Evolutionary conservation across 768 basidiomycete species (phyloP).

Genomic region (Pleurotus eryngii): DNA sequence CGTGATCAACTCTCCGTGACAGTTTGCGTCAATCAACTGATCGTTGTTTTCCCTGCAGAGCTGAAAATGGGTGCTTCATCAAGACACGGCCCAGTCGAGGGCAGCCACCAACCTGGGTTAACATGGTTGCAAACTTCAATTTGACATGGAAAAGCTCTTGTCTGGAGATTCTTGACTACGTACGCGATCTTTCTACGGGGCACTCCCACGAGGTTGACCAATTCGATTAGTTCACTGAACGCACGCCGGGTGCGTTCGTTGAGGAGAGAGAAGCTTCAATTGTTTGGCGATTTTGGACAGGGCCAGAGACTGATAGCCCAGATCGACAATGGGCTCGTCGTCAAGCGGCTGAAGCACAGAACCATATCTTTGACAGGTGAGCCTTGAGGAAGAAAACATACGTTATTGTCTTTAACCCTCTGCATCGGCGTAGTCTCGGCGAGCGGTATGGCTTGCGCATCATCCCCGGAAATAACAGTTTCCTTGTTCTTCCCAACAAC

Average conservation of each 20-base stretch:
- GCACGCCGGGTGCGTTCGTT: slow-evolving; percentile 82
- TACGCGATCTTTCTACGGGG: slow-evolving; percentile 22
- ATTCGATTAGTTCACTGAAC: slow-evolving; percentile 72
- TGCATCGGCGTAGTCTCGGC: slow-evolving; percentile 49
- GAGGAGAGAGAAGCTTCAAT: slow-evolving; percentile 82
- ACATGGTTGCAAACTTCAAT: slow-evolving; percentile 77
- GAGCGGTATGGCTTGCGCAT: slow-evolving; percentile 82
- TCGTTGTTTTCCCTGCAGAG: slow-evolving; percentile 35
- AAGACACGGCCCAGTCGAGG: slow-evolving; percentile 40
- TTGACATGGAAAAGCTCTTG: slow-evolving; percentile 79
- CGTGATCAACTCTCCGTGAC: slow-evolving; percentile 23
- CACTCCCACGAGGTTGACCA: slow-evolving; percentile 2
- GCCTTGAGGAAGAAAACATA: background rate
- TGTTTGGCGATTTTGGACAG: slow-evolving; percentile 85
- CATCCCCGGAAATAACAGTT: slow-evolving; percentile 74
- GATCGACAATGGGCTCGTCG: slow-evolving; percentile 81
- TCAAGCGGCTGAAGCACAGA: slow-evolving; percentile 89
- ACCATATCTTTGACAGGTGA: slow-evolving; percentile 82
- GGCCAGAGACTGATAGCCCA: slow-evolving; percentile 35
- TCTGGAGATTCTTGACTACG: slow-evolving; percentile 81
- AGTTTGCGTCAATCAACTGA: background rate
- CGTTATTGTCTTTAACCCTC: background rate
- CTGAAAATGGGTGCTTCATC: slow-evolving; percentile 88
- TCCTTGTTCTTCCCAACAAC: slow-evolving; percentile 81
- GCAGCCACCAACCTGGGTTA: slow-evolving; percentile 56